Base-by-base conservation (phyloP, 352 stramenopile species). In the Globisporangium yorkense region DNA sequence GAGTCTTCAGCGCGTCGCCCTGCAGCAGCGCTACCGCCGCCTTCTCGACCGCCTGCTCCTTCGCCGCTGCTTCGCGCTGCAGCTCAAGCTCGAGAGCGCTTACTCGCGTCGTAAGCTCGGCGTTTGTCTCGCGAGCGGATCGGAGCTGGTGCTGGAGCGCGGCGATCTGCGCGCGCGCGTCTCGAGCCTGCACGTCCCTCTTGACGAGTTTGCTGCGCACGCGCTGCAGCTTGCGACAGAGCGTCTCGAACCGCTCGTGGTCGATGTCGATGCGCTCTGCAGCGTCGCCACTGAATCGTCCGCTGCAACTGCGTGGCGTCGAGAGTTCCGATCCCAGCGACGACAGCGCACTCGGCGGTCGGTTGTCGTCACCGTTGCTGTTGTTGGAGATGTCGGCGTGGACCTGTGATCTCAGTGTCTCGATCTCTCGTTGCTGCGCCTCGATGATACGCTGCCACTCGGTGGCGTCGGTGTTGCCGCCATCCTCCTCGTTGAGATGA, bases 371-470 rank as follows among this genome's bases (percentile, higher is more conserved):
- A 41, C 51, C 46, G 20, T 27, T n/a, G 16, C 10, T 15, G 27
- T 21, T 20, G 5, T 7, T 15, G 7, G n/a, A 33, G 51, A 43
- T 20, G 27, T 41, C 9, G 13, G 37, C 31, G 4, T 51, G 46
- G 16, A 71, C 20, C 47, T 58, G 56, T 18, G 53, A 43, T n/a
- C 70, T 66, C 43, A 83, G 59, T 12, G 61, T 43, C 54, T 81
- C 66, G 40, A 83, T 73, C 71, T 84, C 66, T 37, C 49, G 68
- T 65, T 84, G 77, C 61, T 81, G 77, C 7, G 41, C 56, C 62
- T 83, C 74, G 21, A 83, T 51, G 40, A 83, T 66, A 21, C 59
- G 53, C 41, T 77, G 63, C 72, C 67, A 81, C 56, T 80, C 64
- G 8, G 29, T 31, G 13, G 13, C 13, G 13, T 57, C 53, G 58